Percentiles rank a stretch among this genome's conserved stretches.
These are phyloP conservation scores for Drechslera avenae DNA, from an alignment of 2,329 filamentous ascomycete species.

Conservation along the genomic window DNA sequence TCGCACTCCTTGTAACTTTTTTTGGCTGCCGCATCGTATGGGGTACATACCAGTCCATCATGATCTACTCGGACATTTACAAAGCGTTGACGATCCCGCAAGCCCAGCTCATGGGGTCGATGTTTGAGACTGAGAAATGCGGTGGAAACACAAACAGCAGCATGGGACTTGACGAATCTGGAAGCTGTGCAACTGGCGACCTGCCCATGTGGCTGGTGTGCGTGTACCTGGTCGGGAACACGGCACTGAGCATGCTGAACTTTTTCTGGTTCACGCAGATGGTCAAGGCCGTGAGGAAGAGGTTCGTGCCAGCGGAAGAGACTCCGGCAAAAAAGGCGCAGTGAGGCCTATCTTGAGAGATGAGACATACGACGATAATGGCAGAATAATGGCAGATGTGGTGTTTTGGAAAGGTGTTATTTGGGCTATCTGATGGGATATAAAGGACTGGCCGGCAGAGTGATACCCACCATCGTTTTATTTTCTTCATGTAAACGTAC, in stretches of 20 bases:
- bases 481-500: too few species aligned
- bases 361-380: too few species aligned
- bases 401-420: background rate
- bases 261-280: constrained; percentile 87
- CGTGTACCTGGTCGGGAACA: constrained; percentile 72
- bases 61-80: constrained; percentile 71
- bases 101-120: constrained; percentile 17
- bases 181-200: constrained; percentile 31
- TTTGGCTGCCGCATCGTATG: constrained; percentile 77
- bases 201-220: constrained; percentile 72
- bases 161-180: constrained; percentile 16
- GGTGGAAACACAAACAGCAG: constrained; percentile 51
- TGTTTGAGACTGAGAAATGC: constrained; percentile 50
- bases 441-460: too few species aligned
- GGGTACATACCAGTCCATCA: constrained; percentile 71
- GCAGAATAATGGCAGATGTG: too few species aligned
- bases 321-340: constrained; percentile 28
- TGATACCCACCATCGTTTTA: constrained; percentile 6
- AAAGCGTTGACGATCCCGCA: constrained; percentile 43
- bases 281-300: constrained; percentile 77
- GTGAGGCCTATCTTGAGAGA: constrained; percentile 1
- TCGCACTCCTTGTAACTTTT: constrained; percentile 72
- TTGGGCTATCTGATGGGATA: background rate
- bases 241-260: constrained; percentile 75
- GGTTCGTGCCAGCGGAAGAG: constrained; percentile 61